Evolutionary conservation across 2,329 filamentous ascomycete genomes (phyloP).

Genomic region (Fusarium graminum): DNA sequence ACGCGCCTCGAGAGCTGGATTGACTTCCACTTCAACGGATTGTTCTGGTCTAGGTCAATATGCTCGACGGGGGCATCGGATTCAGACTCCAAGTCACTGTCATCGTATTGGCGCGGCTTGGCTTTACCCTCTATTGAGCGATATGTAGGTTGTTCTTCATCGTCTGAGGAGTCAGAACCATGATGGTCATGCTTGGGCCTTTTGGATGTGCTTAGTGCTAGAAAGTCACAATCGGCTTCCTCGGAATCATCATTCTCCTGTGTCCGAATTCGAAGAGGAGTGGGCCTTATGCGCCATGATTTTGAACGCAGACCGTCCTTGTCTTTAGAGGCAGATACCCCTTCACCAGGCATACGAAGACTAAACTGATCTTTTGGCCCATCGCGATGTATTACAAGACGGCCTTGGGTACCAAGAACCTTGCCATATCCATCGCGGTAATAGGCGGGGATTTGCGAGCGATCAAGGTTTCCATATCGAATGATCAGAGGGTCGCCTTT

Average conservation of each 20-base stretch:
- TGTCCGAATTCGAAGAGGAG: slow-evolving; percentile 57
- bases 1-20: slow-evolving; percentile 73
- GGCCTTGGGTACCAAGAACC: slow-evolving; percentile 74
- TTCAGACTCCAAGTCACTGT: slow-evolving; percentile 64
- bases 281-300: slow-evolving; percentile 55
- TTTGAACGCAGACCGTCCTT: slow-evolving; percentile 64
- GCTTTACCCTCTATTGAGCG: slow-evolving; percentile 74
- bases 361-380: slow-evolving; percentile 69
- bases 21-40: slow-evolving; percentile 66
- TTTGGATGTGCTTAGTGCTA: slow-evolving; percentile 59
- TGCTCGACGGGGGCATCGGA: slow-evolving; percentile 59
- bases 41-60: slow-evolving; percentile 53
- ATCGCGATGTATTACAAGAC: slow-evolving; percentile 75
- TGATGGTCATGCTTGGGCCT: slow-evolving; percentile 57
- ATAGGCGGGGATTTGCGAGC: slow-evolving; percentile 78
- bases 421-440: slow-evolving; percentile 75
- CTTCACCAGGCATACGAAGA: slow-evolving; percentile 61
- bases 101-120: slow-evolving; percentile 62
- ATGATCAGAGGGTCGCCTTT: slow-evolving; percentile 82
- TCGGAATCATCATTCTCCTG: slow-evolving; percentile 43
- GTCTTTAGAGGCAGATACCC: slow-evolving; percentile 51
- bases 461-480: slow-evolving; percentile 79
- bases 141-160: slow-evolving; percentile 68
- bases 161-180: slow-evolving; percentile 58
- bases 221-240: slow-evolving; percentile 59